Evolutionary conservation across 73 alveolate species (phyloP).

Genomic region (Blepharisma japonicum): DNA sequence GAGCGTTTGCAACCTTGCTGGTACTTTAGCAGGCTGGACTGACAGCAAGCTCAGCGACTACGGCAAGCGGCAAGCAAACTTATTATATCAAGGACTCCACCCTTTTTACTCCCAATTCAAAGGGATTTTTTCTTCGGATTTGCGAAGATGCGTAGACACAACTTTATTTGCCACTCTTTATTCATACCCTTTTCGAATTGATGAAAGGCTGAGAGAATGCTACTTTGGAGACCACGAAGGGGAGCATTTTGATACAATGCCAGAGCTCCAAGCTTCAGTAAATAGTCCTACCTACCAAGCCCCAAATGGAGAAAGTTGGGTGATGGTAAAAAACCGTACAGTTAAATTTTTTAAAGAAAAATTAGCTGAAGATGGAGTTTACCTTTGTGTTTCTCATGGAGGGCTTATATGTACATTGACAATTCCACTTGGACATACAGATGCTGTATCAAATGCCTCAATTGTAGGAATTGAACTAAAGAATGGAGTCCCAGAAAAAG

Average conservation of each 20-base stretch:
- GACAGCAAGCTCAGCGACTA: slow-evolving; percentile 51
- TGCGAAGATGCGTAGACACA: slow-evolving; percentile 44
- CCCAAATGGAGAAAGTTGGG: slow-evolving; percentile 64
- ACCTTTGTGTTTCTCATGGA: slow-evolving; percentile 61
- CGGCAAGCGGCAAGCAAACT: slow-evolving; percentile 61
- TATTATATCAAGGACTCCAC: slow-evolving; percentile 35
- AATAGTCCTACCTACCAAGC: slow-evolving; percentile 42
- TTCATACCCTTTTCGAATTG: slow-evolving; percentile 31
- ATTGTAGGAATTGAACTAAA: slow-evolving; percentile 40
- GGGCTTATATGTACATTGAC: slow-evolving; percentile 56
- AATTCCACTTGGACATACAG: slow-evolving; percentile 32
- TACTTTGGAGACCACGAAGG: slow-evolving; percentile 71
- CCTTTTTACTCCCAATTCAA: slow-evolving; percentile 20
- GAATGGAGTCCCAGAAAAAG: slow-evolving; percentile 3
- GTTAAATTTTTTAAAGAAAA: slow-evolving; percentile 21
- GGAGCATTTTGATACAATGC: slow-evolving; percentile 49
- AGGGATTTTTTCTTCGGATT: slow-evolving; percentile 41
- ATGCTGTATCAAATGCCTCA: slow-evolving; percentile 57
- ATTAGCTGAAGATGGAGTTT: slow-evolving; percentile 31
- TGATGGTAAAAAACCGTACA: slow-evolving; percentile 49
- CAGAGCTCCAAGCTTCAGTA: slow-evolving; percentile 43
- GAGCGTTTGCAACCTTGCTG: slow-evolving; percentile 41
- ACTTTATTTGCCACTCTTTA: slow-evolving; percentile 57
- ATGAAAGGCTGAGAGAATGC: slow-evolving; percentile 48
- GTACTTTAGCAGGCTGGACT: slow-evolving; percentile 70